Conservation (phyloP, 2,329 filamentous ascomycete species). For the Geosmithia morbida region DNA sequence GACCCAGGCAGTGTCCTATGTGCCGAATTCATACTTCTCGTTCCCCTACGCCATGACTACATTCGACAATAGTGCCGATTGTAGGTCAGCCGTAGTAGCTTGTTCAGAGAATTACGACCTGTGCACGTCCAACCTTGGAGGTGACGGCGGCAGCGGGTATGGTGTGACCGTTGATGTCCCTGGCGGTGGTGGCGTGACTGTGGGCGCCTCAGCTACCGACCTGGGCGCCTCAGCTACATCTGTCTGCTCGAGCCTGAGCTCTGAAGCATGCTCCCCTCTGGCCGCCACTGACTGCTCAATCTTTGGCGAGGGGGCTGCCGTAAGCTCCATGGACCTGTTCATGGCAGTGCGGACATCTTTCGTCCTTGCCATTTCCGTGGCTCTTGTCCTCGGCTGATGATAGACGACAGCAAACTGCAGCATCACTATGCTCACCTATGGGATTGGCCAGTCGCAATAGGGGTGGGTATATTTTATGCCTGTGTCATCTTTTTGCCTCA, state of each 20-base stretch:
- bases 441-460: no score
- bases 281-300: constrained; percentile 22
- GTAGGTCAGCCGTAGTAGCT: constrained; percentile 32
- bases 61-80: constrained; percentile 34
- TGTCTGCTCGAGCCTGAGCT: constrained; percentile 41
- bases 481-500: no score
- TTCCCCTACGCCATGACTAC: constrained; percentile 43
- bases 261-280: constrained; percentile 32
- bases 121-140: constrained; percentile 34
- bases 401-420: background rate
- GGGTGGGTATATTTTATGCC: no score
- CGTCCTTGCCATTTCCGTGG: background rate
- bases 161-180: constrained; percentile 43
- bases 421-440: background rate
- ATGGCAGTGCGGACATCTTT: background rate
- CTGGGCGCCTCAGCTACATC: constrained; percentile 31
- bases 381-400: background rate
- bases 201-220: constrained; percentile 23
- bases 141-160: constrained; percentile 22
- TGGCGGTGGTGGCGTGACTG: constrained; percentile 36
- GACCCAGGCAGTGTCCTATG: constrained; percentile 30
- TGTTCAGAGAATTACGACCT: constrained; percentile 39
- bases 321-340: background rate
- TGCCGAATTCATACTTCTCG: constrained; percentile 42
- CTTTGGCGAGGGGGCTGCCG: constrained; percentile 4